Conservation (phyloP, 192 early-diverging fungal species). For the Dissophora ornata region DNA sequence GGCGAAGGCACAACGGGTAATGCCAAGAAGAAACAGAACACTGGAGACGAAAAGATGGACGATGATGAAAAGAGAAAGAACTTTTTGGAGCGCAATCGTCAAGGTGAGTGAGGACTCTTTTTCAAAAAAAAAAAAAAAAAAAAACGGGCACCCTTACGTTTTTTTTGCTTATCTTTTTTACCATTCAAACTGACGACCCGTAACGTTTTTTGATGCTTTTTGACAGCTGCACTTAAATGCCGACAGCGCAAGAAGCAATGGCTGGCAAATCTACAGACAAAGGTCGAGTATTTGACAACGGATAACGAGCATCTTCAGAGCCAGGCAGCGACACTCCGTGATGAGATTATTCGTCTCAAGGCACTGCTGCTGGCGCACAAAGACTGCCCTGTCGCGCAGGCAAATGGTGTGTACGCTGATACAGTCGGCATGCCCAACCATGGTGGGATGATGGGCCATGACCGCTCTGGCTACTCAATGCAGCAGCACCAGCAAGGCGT, state of each 20-base stretch:
- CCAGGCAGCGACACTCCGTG: slow-evolving; percentile 69
- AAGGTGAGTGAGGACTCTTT: slow-evolving; percentile 64
- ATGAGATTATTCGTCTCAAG: slow-evolving; percentile 80
- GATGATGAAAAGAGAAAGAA: slow-evolving; percentile 78
- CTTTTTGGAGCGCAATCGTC: slow-evolving; percentile 91
- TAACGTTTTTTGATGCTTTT: no score
- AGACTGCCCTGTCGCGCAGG: slow-evolving; percentile 77
- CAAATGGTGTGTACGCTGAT: slow-evolving; percentile 64
- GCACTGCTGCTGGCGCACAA: slow-evolving; percentile 80
- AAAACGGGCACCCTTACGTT: background rate
- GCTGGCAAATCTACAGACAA: slow-evolving; percentile 80
- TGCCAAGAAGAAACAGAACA: slow-evolving; percentile 25
- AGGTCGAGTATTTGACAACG: slow-evolving; percentile 66
- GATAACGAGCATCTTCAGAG: slow-evolving; percentile 74
- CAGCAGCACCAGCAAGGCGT: no score
- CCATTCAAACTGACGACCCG: no score
- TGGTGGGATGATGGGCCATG: slow-evolving; percentile 37
- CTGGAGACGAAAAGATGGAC: slow-evolving; percentile 37
- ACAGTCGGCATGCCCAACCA: slow-evolving; percentile 17
- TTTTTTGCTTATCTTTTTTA: background rate
- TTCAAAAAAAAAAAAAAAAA: background rate
- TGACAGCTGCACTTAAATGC: slow-evolving; percentile 86
- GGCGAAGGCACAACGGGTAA: slow-evolving; percentile 2
- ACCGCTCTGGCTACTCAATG: slow-evolving; percentile 16
- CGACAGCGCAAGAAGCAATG: slow-evolving; percentile 93